These are phyloP conservation scores for Ceriops decandra DNA, from an alignment of 345 rosid species.

Conservation along the genomic window DNA sequence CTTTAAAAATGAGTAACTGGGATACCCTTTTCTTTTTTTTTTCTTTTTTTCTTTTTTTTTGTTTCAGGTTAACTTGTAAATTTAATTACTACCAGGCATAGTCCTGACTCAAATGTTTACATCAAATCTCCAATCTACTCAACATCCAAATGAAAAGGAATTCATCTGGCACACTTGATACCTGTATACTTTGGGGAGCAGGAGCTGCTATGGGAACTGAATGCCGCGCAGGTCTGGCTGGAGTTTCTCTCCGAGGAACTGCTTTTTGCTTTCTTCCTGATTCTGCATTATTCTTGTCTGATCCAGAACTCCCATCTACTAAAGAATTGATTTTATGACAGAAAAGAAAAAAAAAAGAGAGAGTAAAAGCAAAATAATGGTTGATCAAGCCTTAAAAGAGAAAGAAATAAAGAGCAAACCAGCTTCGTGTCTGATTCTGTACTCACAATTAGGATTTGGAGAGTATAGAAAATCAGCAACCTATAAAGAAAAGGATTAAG, in stretches of 20 bases:
- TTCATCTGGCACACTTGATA: slow-evolving; percentile 17
- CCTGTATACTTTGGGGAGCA: slow-evolving; percentile 54
- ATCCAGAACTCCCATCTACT: slow-evolving; percentile 70
- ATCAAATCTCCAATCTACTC: slow-evolving; percentile 6
- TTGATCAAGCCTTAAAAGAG: slow-evolving; percentile 15
- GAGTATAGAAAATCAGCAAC: slow-evolving; percentile 65
- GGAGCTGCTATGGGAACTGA: slow-evolving; percentile 36
- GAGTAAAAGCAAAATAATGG: not conserved
- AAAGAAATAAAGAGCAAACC: slow-evolving; percentile 16
- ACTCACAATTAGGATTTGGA: slow-evolving; percentile 70
- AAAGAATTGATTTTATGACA: slow-evolving; percentile 2
- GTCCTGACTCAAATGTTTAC: not conserved
- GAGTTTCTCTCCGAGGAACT: slow-evolving; percentile 51
- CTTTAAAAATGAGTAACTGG: not conserved
- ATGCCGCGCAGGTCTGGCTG: slow-evolving; percentile 41
- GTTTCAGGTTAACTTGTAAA: too few species aligned
- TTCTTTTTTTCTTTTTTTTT: too few species aligned
- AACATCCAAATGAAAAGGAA: slow-evolving; percentile 13
- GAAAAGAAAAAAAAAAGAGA: not conserved
- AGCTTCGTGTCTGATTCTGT: slow-evolving; percentile 42
- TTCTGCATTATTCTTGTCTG: slow-evolving; percentile 63
- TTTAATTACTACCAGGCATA: not conserved
- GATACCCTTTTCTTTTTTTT: too few species aligned
- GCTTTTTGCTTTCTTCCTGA: slow-evolving; percentile 64
- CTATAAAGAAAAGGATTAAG: slow-evolving; percentile 36